Evolutionary conservation across 179 eudicot genomes (phyloP).

Genomic region (Silene vulgaris): DNA sequence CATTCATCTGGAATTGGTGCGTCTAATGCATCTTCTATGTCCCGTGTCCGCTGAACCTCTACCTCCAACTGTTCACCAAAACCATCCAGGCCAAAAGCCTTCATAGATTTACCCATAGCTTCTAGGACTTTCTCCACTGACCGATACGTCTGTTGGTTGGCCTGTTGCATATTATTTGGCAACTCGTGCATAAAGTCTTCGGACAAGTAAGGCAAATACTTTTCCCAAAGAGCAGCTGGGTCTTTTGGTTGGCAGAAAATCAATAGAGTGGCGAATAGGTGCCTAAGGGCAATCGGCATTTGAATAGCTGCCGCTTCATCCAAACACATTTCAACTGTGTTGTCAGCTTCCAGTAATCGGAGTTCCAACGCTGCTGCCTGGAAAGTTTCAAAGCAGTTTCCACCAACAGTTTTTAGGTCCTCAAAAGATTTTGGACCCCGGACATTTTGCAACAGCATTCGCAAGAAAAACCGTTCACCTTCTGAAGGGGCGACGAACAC

Average conservation of each 20-base stretch:
- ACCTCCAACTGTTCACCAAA: too few relatives aligned
- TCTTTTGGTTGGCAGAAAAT: conserved; percentile 13
- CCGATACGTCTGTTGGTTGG: too few relatives aligned
- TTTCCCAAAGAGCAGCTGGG: neutral
- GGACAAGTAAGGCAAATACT: conserved; percentile 6
- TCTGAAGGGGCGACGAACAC: conserved; percentile 12
- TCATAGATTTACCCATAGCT: too few relatives aligned
- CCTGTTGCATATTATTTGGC: too few relatives aligned
- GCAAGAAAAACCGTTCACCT: conserved; percentile 23
- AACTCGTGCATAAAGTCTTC: conserved; percentile 15
- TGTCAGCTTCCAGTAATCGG: conserved; percentile 18
- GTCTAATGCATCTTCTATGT: too few relatives aligned
- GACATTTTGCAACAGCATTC: conserved; percentile 16
- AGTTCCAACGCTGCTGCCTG: conserved; percentile 6
- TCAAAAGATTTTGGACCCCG: conserved; percentile 23
- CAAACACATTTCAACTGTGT: neutral
- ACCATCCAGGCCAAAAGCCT: too few relatives aligned
- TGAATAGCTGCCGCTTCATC: conserved; percentile 16
- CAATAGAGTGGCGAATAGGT: conserved; percentile 24
- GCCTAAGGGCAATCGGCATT: conserved; percentile 18
- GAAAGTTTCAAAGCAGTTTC: neutral
- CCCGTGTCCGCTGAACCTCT: too few relatives aligned
- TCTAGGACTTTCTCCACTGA: too few relatives aligned
- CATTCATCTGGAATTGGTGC: too few relatives aligned
- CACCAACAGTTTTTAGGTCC: conserved; percentile 13